These are phyloP conservation scores for Hapsidospora chrysogenum DNA, from an alignment of 495 filamentous ascomycete species.

Conservation along the genomic window DNA sequence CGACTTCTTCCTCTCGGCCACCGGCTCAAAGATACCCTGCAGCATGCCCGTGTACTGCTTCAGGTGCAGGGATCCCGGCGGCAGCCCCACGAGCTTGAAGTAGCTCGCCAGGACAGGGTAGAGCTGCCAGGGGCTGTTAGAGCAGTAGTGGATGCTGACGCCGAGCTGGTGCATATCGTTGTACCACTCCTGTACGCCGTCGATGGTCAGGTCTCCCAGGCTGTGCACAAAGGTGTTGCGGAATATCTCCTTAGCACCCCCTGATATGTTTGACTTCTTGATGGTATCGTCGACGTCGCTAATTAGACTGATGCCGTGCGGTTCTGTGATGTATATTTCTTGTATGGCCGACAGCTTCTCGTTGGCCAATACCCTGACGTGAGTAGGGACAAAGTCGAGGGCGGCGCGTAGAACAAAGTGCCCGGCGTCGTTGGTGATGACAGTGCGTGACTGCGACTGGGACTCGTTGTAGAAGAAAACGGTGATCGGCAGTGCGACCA, in stretches of 20 bases:
- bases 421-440: constrained; percentile 67
- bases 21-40: constrained; percentile 94
- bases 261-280: constrained; percentile 80
- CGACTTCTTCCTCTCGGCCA: constrained; percentile 81
- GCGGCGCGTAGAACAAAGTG: constrained; percentile 68
- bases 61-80: constrained; percentile 77
- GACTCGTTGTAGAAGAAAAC: constrained; percentile 83
- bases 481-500: constrained; percentile 58
- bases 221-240: constrained; percentile 88
- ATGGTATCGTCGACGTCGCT: constrained; percentile 98
- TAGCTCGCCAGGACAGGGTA: constrained; percentile 75
- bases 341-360: constrained; percentile 70
- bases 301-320: constrained; percentile 77
- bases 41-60: constrained; percentile 94
- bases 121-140: constrained; percentile 91
- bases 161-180: constrained; percentile 53
- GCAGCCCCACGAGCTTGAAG: constrained; percentile 65
- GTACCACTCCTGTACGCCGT: constrained; percentile 87
- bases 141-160: constrained; percentile 81
- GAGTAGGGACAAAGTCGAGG: constrained; percentile 78
- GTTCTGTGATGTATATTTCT: constrained; percentile 56
- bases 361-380: constrained; percentile 72
- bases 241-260: constrained; percentile 84
- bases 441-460: constrained; percentile 58
- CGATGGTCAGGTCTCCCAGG: constrained; percentile 58